phyloP scores from a whole-genome alignment of 2,329 filamentous ascomycete species.

The Neurospora crassa region DNA sequence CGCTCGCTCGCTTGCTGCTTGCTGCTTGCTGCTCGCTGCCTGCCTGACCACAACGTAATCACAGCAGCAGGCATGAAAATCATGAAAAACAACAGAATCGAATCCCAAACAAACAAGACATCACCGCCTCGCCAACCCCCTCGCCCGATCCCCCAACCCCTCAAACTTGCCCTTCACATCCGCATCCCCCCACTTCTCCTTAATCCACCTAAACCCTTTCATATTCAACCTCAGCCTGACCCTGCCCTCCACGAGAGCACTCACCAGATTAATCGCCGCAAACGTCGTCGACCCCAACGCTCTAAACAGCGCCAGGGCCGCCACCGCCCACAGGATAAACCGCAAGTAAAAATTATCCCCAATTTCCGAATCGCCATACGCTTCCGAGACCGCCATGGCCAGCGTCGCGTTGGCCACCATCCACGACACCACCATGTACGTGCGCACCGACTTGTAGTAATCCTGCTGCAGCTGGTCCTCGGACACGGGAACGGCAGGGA shows the following conservation, averaged over 20 bases:
- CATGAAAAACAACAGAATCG: no score
- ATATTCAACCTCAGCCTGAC: slow-evolving; percentile 51
- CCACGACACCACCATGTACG: slow-evolving; percentile 96
- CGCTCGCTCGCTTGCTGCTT: no score
- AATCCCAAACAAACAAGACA: no score
- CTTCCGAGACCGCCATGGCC: slow-evolving; percentile 85
- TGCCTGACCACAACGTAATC: no score
- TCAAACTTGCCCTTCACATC: slow-evolving; percentile 23
- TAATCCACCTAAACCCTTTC: slow-evolving; percentile 35
- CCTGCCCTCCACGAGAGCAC: slow-evolving; percentile 78
- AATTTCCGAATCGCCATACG: slow-evolving; percentile 63
- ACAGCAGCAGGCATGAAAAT: no score
- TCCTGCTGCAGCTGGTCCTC: slow-evolving; percentile 91
- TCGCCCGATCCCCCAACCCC: slow-evolving; percentile 8
- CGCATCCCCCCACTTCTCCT: slow-evolving; percentile 35
- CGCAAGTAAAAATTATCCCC: slow-evolving; percentile 82
- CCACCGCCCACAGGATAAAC: slow-evolving; percentile 90
- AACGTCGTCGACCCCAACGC: slow-evolving; percentile 75
- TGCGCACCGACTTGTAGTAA: slow-evolving; percentile 94
- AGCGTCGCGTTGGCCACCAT: slow-evolving; percentile 86
- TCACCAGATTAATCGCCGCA: slow-evolving; percentile 72
- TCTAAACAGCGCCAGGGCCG: slow-evolving; percentile 76
- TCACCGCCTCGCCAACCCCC: not conserved
- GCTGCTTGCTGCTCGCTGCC: no score
- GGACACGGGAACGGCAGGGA: slow-evolving; percentile 48